Base-by-base conservation (phyloP, 2,329 filamentous ascomycete genomes). In the Alternaria brassicae region DNA sequence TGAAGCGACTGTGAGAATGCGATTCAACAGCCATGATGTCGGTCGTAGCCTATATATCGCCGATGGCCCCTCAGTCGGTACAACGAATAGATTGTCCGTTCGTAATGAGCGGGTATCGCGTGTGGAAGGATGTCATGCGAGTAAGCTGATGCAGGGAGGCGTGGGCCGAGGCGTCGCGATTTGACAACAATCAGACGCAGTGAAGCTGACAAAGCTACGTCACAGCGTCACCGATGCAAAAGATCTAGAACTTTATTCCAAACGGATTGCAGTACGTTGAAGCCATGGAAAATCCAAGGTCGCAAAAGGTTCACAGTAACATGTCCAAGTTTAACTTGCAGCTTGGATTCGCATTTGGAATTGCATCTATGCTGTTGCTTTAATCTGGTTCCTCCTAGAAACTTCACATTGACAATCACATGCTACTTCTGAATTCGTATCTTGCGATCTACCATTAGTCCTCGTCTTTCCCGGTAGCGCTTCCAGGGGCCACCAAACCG, bases 171-270 rank as follows among this genome's bases (percentile, higher is more conserved):
- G 54, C 50, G 40, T 41, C 55, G 34, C 39, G 15, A 53, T 58
- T 39, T 41, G 48, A 56, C 39, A 27, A 19, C 13, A 40, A 37
- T 27, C 53, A 56, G 48, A 57, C 53, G 25, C 27, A n/a, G 48
- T 32, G 52, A 34, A 42, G 62, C 60, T 66, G 13, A 5, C 15
- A 17, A 36, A 36, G 59, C 61, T 39, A 56, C 57, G 48, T 61
- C 60, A 58, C 49, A 19, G 39, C 41, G 51, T 62, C 57, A 50
- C 51, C 15, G 42, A 54, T 45, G 37, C 37, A 44, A 28, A 56
- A 42, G 39, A 45, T 54, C 63, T 66, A 62, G 65, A 64, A 61
- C 59, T 61, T 42, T 30, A 30, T 10, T 56, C 53, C 32, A 47
- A 47, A 37, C 10, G 39, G 21, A 7, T 27, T 17, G 17, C 17